Evolutionary conservation across 202 grass and related monocot genomes (phyloP), one percentile per base, ranked within the genome.

Genomic region (Saccharum hybrid): DNA sequence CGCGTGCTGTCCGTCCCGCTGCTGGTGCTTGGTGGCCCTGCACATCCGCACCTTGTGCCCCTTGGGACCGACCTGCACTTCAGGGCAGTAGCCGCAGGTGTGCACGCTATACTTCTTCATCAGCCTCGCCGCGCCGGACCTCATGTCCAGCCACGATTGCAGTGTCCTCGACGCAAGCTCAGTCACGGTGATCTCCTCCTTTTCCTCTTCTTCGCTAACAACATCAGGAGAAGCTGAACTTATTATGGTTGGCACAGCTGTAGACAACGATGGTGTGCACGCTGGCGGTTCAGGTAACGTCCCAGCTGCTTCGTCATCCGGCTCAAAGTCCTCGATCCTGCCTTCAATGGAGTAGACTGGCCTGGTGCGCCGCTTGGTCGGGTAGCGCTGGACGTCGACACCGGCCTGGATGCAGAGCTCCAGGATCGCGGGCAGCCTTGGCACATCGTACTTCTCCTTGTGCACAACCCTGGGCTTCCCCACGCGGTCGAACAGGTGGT

Each of bases 11-110:
- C 88, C 90, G 41, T 86, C 90, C 8, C 90, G 81, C 79, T 86
- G 79, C 65, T 93, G 90, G 78, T 96, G 93, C 81, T 93, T 93
- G 39, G 71, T 83, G 40, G 78, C 93, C 83, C 80, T 88, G 88
- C 93, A 93, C 86, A 89, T 90, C 80, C 93, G 74, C 64, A 88
- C 90, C 77, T 90, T 92, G 79, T 96, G 93, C 56, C 93, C 88
- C 66, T 88, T 96, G 26, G 90, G 93, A 4, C 90, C 88, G 28
- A 96, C 93, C 70, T 91, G 88, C 78, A 96, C 88, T 60, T 91
- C 88, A 5, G 88, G 86, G 81, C 93, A 93, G 72, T 87, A 96
- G 30, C 93, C 90, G 37, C 94, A 96, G 43, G 86, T 91, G 23
- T 85, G 43, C 75, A 89, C 84, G 22, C 62, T 19, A 69, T 96